Conservation (phyloP, 2,329 filamentous ascomycete genomes). For the Ascocoryne sarcoides region DNA sequence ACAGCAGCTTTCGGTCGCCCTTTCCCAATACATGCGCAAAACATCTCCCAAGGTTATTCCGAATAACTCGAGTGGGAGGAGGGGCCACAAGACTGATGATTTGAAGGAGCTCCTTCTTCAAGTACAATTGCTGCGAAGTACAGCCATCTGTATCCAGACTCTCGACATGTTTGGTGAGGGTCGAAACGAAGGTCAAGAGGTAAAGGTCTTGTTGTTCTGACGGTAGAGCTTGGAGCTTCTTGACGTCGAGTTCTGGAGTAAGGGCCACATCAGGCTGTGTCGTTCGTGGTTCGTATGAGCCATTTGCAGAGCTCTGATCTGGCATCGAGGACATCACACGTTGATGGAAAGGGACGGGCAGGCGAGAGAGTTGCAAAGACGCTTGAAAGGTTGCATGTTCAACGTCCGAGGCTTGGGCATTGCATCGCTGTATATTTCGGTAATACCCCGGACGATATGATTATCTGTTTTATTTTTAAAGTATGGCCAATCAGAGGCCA, state of each 20-base stretch:
- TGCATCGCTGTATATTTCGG: no score
- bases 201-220: constrained; percentile 95
- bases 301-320: constrained; percentile 25
- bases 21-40: constrained; percentile 74
- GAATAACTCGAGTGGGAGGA: constrained; percentile 76
- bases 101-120: constrained; percentile 92
- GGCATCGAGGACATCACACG: constrained; percentile 28
- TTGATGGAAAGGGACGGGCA: constrained; percentile 1
- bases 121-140: constrained; percentile 78
- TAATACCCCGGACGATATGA: neutral
- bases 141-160: constrained; percentile 68
- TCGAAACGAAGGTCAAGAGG: constrained; percentile 79
- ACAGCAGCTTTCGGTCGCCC: constrained; percentile 84
- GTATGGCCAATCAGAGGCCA: neutral
- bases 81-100: constrained; percentile 77
- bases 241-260: constrained; percentile 76
- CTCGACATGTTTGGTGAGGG: constrained; percentile 72
- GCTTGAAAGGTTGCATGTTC: neutral
- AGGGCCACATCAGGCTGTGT: constrained; percentile 33
- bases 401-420: no score
- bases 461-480: neutral
- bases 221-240: constrained; percentile 81
- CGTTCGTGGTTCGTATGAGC: constrained; percentile 26
- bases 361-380: neutral
- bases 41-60: constrained; percentile 80